These are phyloP conservation scores for Lasiodiplodia gonubiensis DNA, from an alignment of 2,329 filamentous ascomycete genomes.

Conservation along the genomic window DNA sequence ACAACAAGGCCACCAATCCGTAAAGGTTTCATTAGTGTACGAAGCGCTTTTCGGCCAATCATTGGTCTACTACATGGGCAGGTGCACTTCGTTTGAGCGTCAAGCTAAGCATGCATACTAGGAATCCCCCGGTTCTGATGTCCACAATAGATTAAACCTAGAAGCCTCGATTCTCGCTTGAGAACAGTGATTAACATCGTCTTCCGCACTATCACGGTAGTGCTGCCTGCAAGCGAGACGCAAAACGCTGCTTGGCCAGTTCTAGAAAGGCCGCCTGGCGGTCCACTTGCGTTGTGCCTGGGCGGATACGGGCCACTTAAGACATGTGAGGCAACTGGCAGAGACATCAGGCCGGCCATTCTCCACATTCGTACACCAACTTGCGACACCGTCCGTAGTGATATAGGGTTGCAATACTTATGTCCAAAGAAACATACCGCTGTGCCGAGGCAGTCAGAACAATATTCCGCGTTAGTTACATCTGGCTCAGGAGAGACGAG, in stretches of 20 bases:
- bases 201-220: not conserved
- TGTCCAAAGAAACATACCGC: not conserved
- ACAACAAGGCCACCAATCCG: not conserved
- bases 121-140: not conserved
- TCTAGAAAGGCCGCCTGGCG: not conserved
- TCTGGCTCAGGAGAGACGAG: not conserved
- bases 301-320: not conserved
- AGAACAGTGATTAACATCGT: not conserved
- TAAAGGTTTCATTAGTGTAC: not conserved
- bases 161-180: not conserved
- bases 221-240: constrained; percentile 3
- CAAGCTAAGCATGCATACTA: not conserved
- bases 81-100: not conserved
- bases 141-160: constrained; percentile 14
- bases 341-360: not conserved
- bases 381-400: not conserved
- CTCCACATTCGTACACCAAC: not conserved
- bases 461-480: not conserved
- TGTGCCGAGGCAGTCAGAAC: not conserved
- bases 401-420: not conserved
- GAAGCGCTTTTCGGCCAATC: not conserved
- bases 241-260: constrained; percentile 4
- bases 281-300: not conserved
- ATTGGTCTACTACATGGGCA: not conserved
- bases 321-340: not conserved